Base-by-base conservation (phyloP, 306 rosid species). In the Lagenaria siceraria region DNA sequence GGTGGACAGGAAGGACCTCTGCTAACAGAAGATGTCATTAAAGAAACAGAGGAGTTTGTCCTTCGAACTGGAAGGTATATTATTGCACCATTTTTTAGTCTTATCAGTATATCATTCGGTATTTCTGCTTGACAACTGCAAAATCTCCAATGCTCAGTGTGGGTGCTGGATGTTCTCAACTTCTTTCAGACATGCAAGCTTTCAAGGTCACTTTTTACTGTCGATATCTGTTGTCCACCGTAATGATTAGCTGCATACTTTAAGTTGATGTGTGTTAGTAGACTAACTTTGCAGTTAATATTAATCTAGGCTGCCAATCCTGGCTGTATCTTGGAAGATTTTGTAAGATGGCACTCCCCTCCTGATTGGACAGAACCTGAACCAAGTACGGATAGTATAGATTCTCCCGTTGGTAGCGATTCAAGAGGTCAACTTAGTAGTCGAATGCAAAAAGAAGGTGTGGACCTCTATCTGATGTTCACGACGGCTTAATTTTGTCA, bases 131-230 rank as follows among this genome's bases (percentile, higher is more conserved):
- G 84, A 87, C 78, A 25, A 76, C 80, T 81, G 69, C 76, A 82
- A 83, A 78, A 54, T 80, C 78, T 85, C 82, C 81, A 80, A 21
- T 90, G 85, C 24, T 79, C 90, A 96, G 99, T 82, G 99, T 96
- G 87, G 98, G 99, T 80, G 99, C 97, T 83, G 99, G 97, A 69
- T 96, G 99, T 86, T 96, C 99, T 74, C 99, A 96, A 85, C 97
- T 96, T 64, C 97, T 92, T 78, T 96, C 99, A 19, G 99, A 96
- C 82, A 96, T 96, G 99, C 99, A 96, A 84, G 98, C 99, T 82
- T 96, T 92, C 91, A 96, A 96, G 98, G 99, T 92, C 73, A 52
- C 79, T 70, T 78, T 79, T 61, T 78, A 33, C 77, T 78, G 78
- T 58, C 62, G 31, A 51, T 51, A 31, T 78, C 76, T 77, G 66